phyloP scores from a whole-genome alignment of 441 rosid genomes.

The Erodium texanum region DNA sequence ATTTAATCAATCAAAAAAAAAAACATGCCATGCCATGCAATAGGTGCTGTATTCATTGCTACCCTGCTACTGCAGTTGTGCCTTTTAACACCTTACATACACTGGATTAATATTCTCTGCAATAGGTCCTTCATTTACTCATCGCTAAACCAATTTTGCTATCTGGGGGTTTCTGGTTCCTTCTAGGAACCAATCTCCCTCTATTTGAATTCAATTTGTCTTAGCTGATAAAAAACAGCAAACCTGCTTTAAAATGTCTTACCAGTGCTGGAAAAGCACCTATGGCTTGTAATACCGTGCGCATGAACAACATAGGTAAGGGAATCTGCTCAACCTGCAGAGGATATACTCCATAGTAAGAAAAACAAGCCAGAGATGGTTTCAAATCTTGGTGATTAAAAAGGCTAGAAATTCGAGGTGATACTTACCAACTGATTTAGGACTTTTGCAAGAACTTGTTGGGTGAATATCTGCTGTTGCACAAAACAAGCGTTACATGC shows the following conservation, averaged over 20 bases:
- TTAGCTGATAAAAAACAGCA: background rate
- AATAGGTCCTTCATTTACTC: background rate
- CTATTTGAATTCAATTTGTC: too few relatives aligned
- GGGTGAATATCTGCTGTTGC: slow-evolving; percentile 79
- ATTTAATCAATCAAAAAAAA: too few relatives aligned
- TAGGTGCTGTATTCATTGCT: too few relatives aligned
- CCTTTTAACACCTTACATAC: too few relatives aligned
- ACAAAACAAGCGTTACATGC: slow-evolving; percentile 97
- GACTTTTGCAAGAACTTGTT: slow-evolving; percentile 92
- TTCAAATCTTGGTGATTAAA: slow-evolving; percentile 14
- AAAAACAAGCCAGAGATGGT: slow-evolving; percentile 14
- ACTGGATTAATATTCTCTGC: too few relatives aligned
- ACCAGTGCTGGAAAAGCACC: slow-evolving; percentile 98
- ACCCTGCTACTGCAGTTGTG: too few relatives aligned
- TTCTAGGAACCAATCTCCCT: too few relatives aligned
- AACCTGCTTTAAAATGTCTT: slow-evolving; percentile 20
- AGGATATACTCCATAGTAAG: slow-evolving; percentile 19
- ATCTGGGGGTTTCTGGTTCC: too few relatives aligned
- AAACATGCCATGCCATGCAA: too few relatives aligned
- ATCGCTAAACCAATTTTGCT: background rate
- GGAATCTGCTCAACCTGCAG: slow-evolving; percentile 96
- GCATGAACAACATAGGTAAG: slow-evolving; percentile 96
- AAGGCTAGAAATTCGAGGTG: slow-evolving; percentile 13
- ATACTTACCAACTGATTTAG: slow-evolving; percentile 88
- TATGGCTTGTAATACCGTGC: slow-evolving; percentile 91